These are phyloP conservation scores for Lepiota venenata DNA, from an alignment of 768 basidiomycete species.

Conservation along the genomic window DNA sequence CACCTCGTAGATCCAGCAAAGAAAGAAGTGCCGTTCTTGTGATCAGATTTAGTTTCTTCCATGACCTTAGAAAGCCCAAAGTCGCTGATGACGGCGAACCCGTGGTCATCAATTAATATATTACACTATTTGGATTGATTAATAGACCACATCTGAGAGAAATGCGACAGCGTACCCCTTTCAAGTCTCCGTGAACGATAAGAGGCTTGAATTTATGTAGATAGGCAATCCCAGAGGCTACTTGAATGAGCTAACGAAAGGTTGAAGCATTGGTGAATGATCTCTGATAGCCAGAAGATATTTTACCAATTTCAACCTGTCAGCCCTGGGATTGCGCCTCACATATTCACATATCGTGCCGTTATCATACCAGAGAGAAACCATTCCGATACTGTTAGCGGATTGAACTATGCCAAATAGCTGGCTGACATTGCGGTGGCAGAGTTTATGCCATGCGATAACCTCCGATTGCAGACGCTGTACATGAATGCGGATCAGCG, in stretches of 20 bases:
- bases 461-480: slow-evolving; percentile 58
- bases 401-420: slow-evolving; percentile 54
- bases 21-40: slow-evolving; percentile 35
- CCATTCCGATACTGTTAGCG: slow-evolving; percentile 53
- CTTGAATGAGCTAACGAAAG: slow-evolving; percentile 41
- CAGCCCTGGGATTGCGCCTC: slow-evolving; percentile 33
- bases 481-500: not conserved
- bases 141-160: not conserved
- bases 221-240: slow-evolving; percentile 56
- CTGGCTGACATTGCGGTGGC: slow-evolving; percentile 51
- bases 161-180: slow-evolving; percentile 41
- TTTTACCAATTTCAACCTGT: slow-evolving; percentile 45
- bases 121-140: slow-evolving; percentile 39
- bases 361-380: slow-evolving; percentile 62
- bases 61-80: slow-evolving; percentile 60
- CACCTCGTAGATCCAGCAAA: slow-evolving; percentile 48
- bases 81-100: slow-evolving; percentile 54
- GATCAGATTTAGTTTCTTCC: slow-evolving; percentile 41
- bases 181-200: slow-evolving; percentile 60
- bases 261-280: not conserved
- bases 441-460: slow-evolving; percentile 53
- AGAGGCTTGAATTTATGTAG: slow-evolving; percentile 51
- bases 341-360: slow-evolving; percentile 53
- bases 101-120: slow-evolving; percentile 51
- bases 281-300: not conserved